These are phyloP conservation scores for Lotmaria passim DNA, from an alignment of 208 protist species.

Conservation along the genomic window DNA sequence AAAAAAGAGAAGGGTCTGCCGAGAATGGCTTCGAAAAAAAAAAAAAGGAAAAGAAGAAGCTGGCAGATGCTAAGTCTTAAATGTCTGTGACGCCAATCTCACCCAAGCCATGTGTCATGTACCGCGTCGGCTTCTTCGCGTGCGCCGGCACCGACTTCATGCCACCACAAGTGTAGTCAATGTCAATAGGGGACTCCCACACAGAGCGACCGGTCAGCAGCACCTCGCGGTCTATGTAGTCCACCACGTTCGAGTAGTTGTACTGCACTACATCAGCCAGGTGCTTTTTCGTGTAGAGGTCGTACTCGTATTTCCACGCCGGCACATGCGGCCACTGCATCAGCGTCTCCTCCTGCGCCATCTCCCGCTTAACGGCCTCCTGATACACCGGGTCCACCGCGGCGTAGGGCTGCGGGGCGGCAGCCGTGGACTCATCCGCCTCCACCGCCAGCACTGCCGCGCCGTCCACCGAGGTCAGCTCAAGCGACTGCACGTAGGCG, in stretches of 20 bases:
- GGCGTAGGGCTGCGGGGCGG: constrained; percentile 57
- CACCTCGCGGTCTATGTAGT: constrained; percentile 93
- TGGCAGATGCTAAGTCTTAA: constrained; percentile 46
- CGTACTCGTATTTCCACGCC: constrained; percentile 89
- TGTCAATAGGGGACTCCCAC: constrained; percentile 89
- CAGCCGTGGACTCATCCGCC: constrained; percentile 27
- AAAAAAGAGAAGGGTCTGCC: no score
- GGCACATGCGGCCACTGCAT: constrained; percentile 91
- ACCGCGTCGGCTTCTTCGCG: constrained; percentile 74
- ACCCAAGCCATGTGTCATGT: constrained; percentile 66
- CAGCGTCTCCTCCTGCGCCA: constrained; percentile 78
- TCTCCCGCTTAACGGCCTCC: constrained; percentile 71
- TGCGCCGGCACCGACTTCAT: constrained; percentile 80
- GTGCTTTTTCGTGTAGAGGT: constrained; percentile 72
- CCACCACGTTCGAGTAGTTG: constrained; percentile 93
- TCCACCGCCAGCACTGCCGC: constrained; percentile 59
- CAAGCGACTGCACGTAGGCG: constrained; percentile 69
- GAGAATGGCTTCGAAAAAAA: not conserved
- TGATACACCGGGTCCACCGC: constrained; percentile 74
- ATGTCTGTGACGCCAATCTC: constrained; percentile 80
- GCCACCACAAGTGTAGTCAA: constrained; percentile 87
- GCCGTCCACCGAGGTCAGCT: constrained; percentile 68
- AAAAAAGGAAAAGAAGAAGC: not conserved
- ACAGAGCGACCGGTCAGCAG: constrained; percentile 88
- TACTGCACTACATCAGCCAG: constrained; percentile 83